Evolutionary conservation across 805 yeast species (phyloP).

Genomic region (Blastobotrys mokoenaii): DNA sequence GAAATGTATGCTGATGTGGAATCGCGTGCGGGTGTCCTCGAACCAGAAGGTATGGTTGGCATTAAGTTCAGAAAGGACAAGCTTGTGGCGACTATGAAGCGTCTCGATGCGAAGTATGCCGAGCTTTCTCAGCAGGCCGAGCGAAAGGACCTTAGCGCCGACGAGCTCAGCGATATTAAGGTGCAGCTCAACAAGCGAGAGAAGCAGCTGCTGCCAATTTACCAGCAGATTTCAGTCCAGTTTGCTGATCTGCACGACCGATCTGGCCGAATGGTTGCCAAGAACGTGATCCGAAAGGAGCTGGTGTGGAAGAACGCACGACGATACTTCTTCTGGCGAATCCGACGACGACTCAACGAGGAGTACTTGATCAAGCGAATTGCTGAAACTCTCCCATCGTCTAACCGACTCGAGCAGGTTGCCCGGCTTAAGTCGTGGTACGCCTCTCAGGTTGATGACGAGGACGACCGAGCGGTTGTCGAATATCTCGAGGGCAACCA

Average conservation of each 20-base stretch:
- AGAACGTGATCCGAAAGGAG: constrained; percentile 81
- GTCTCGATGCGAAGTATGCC: constrained; percentile 73
- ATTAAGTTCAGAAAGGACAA: constrained; percentile 94
- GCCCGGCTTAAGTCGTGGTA: constrained; percentile 86
- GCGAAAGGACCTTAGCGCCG: constrained; percentile 42
- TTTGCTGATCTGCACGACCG: constrained; percentile 98
- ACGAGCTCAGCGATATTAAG: constrained; percentile 57
- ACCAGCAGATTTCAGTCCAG: constrained; percentile 86
- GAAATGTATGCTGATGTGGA: constrained; percentile 98
- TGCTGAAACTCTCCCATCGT: constrained; percentile 49
- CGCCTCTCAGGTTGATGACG: constrained; percentile 56
- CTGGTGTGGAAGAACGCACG: constrained; percentile 82
- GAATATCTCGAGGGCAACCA: constrained; percentile 80
- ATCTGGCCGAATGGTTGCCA: constrained; percentile 94
- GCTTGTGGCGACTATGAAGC: constrained; percentile 79
- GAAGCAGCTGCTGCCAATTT: constrained; percentile 70
- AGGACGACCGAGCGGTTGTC: constrained; percentile 70
- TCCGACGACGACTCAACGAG: constrained; percentile 90
- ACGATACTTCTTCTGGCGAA: constrained; percentile 98
- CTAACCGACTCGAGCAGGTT: constrained; percentile 69
- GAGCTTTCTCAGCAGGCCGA: constrained; percentile 49
- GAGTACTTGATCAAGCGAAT: constrained; percentile 75
- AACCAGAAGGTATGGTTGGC: constrained; percentile 99
- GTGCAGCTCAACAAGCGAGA: constrained; percentile 72
- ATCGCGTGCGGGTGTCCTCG: constrained; percentile 94